phyloP scores from a whole-genome alignment of 202 grass and related monocot genomes.

The Saccharum hybrid region DNA sequence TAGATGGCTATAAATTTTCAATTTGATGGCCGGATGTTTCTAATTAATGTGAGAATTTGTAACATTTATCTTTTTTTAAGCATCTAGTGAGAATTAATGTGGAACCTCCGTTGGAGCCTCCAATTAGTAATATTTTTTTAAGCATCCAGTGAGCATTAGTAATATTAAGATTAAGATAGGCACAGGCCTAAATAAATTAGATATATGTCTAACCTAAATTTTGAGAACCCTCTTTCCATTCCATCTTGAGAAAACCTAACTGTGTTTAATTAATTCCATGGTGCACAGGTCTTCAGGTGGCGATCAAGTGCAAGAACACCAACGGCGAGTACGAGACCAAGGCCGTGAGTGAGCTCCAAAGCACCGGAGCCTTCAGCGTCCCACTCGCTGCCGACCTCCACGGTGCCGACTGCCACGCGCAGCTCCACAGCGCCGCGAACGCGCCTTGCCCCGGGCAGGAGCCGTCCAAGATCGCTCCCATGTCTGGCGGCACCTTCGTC shows the following conservation, averaged over 20 bases:
- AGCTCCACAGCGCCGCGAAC: constrained; percentile 44
- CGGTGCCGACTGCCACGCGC: constrained; percentile 44
- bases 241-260: not conserved
- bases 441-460: constrained; percentile 52
- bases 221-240: not conserved
- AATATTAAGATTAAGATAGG: too few species aligned
- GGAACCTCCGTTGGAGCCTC: too few species aligned
- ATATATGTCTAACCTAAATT: not conserved
- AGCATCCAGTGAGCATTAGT: too few species aligned
- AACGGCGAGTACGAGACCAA: constrained; percentile 61
- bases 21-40: too few species aligned
- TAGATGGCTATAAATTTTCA: too few species aligned
- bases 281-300: constrained; percentile 52
- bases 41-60: too few species aligned
- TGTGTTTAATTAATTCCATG: not conserved
- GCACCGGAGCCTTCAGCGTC: constrained; percentile 49
- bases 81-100: too few species aligned
- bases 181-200: not conserved
- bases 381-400: constrained; percentile 40
- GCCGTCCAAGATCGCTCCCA: constrained; percentile 41
- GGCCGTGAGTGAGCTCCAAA: constrained; percentile 43
- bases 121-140: too few species aligned
- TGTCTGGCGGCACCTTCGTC: constrained; percentile 30
- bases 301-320: constrained; percentile 61
- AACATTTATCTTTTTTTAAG: too few species aligned